phyloP scores from a whole-genome alignment of 2,329 filamentous ascomycete species.

The Aspergillus sp. region DNA sequence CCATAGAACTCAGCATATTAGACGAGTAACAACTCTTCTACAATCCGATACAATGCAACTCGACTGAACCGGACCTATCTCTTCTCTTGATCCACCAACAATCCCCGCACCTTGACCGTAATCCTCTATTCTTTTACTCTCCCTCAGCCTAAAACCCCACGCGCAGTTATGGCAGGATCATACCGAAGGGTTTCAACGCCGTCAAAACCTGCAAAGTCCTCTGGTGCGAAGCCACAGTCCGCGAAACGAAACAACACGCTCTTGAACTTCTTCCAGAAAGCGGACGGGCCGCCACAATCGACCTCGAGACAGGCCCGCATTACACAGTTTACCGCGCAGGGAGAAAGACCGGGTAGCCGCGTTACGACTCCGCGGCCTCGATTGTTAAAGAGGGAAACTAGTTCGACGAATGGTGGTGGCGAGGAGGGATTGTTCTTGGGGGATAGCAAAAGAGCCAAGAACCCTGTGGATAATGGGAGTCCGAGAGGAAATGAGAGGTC shows the following conservation, averaged over 20 bases:
- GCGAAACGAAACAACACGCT: constrained; percentile 62
- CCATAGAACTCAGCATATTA: background rate
- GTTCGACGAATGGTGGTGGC: background rate
- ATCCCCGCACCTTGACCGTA: background rate
- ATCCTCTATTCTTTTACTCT: background rate
- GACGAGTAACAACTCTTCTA: background rate
- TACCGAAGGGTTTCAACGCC: constrained; percentile 27
- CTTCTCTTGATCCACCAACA: background rate
- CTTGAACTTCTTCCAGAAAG: constrained; percentile 73
- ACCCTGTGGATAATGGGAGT: background rate
- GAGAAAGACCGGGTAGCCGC: constrained; percentile 30
- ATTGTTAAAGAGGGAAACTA: background rate
- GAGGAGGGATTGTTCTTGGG: constrained; percentile 35
- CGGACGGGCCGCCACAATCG: constrained; percentile 55
- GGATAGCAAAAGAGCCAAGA: constrained; percentile 27
- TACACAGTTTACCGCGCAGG: constrained; percentile 38
- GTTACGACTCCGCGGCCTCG: constrained; percentile 14
- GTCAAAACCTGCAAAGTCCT: constrained; percentile 21
- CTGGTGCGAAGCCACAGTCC: constrained; percentile 14
- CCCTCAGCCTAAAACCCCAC: background rate
- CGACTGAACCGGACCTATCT: background rate
- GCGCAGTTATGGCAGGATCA: constrained; percentile 25
- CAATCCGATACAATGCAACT: background rate
- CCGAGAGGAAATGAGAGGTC: constrained; percentile 17
- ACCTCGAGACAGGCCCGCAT: constrained; percentile 55